Evolutionary conservation across 2,329 filamentous ascomycete species (phyloP), one percentile per base, ranked within the genome.

Genomic region (Penicillium sp.): DNA sequence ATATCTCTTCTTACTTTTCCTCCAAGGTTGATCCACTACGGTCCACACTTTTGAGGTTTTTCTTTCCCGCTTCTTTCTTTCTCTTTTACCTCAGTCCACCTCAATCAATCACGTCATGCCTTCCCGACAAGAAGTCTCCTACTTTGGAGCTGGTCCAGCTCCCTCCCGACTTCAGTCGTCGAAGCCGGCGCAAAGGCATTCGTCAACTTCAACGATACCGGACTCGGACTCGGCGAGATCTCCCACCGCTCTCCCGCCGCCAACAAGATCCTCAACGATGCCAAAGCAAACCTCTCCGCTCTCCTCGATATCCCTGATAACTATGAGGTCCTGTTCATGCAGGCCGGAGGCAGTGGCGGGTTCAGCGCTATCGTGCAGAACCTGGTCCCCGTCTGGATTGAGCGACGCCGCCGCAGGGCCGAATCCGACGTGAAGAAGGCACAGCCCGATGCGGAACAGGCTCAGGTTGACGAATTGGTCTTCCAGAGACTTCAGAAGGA

Each of bases 131-230:
- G 88, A 93, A 63, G 85, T 94, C 73, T 84, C 87, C 64, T 94
- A 96, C 78, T 96, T 96, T 68, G 92, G 93, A 61, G 93, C 93
- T 53, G 93, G 93, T 62, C 93, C 93, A 49, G 92, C 93, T n/a
- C 81, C 33, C 83, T 97, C 19, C 93, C 93, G 25, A 96, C 90
- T 13, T 78, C 85, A 4, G 90, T 97, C 23, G 84, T 97, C 49
- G 86, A 94, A 74, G 82, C 81, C 44, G 92, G 91, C 50, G 86
- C 91, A 1, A 75, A 86, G 71, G 89, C 90, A 1, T 86, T 97
- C 5, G 76, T 96, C 63, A 89, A 97, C 81, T 96, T 86, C 80
- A 81, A 93, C 47, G 81, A 85, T 73, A 90, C 86, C 39, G 93
- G 93, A 57, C 82, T 97, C 59, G 92, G 92, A 52, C 83, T 97